Percentiles rank a stretch among this genome's conserved stretches.
These are phyloP conservation scores for Lomentospora prolificans DNA, from an alignment of 2,329 filamentous ascomycete species.

Conservation along the genomic window DNA sequence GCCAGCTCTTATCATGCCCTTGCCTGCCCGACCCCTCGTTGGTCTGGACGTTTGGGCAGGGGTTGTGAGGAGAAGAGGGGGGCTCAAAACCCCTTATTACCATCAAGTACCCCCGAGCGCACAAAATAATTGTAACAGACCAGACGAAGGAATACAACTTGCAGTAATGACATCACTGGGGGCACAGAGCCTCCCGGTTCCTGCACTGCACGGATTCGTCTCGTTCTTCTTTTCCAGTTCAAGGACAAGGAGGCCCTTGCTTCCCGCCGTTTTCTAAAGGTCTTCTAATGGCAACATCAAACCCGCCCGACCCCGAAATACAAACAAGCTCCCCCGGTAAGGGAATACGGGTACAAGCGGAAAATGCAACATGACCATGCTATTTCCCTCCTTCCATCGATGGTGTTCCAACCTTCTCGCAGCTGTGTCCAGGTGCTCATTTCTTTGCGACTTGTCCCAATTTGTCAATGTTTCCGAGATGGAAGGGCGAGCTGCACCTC, in stretches of 20 bases:
- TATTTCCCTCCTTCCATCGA: background rate
- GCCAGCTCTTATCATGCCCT: no score
- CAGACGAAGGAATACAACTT: no score
- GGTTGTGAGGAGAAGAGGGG: background rate
- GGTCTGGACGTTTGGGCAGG: background rate
- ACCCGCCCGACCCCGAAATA: no score
- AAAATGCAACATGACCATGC: background rate
- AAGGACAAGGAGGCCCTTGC: background rate
- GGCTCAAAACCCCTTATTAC: background rate
- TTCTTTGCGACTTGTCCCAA: no score
- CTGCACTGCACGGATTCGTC: background rate
- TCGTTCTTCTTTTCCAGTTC: no score
- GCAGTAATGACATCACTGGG: background rate
- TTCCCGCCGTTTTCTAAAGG: background rate
- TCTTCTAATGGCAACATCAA: background rate
- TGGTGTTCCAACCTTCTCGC: background rate
- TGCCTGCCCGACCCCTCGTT: background rate
- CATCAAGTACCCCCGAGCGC: background rate
- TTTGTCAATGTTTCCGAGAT: no score
- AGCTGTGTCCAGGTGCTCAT: background rate
- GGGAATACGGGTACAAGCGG: background rate
- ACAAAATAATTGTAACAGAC: no score
- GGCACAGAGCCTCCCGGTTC: background rate
- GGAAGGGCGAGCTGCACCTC: background rate
- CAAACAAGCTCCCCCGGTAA: background rate